These are phyloP conservation scores for Trichoderma gamsii DNA, from an alignment of 495 filamentous ascomycete species.

Conservation along the genomic window DNA sequence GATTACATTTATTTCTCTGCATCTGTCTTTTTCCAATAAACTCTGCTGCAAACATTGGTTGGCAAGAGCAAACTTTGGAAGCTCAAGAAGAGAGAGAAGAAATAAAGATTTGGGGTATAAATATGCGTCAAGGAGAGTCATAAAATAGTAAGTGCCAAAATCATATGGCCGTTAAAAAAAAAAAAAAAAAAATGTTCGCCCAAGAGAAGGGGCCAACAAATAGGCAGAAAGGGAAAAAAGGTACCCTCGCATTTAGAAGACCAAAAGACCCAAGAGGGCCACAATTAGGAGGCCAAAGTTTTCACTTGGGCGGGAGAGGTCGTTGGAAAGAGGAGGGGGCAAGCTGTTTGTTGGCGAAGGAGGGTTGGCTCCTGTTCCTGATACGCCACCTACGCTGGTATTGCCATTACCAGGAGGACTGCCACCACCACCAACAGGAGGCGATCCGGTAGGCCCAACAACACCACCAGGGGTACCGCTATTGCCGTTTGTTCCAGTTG, in stretches of 20 bases:
- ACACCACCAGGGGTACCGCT: neutral
- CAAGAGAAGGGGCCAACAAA: neutral
- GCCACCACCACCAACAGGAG: neutral
- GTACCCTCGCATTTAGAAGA: neutral
- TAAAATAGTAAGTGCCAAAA: neutral
- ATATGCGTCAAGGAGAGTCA: slow-evolving; percentile 8
- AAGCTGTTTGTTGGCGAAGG: neutral
- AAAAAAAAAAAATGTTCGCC: no score
- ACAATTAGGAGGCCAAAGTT: neutral
- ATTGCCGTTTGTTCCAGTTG: neutral
- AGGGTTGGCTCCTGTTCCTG: neutral
- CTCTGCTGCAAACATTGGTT: neutral
- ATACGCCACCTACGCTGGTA: neutral
- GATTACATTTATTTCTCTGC: neutral
- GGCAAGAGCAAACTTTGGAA: neutral
- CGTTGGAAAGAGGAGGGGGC: neutral
- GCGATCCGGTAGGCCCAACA: neutral
- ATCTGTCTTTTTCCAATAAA: neutral
- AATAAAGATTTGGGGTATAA: neutral
- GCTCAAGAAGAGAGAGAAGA: neutral
- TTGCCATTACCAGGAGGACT: neutral
- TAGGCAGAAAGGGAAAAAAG: neutral
- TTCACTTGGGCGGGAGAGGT: neutral
- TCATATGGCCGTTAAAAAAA: neutral
- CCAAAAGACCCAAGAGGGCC: neutral